Conservation (phyloP, 1,284 basidiomycete species). For the Macrocystidia cucumis region DNA sequence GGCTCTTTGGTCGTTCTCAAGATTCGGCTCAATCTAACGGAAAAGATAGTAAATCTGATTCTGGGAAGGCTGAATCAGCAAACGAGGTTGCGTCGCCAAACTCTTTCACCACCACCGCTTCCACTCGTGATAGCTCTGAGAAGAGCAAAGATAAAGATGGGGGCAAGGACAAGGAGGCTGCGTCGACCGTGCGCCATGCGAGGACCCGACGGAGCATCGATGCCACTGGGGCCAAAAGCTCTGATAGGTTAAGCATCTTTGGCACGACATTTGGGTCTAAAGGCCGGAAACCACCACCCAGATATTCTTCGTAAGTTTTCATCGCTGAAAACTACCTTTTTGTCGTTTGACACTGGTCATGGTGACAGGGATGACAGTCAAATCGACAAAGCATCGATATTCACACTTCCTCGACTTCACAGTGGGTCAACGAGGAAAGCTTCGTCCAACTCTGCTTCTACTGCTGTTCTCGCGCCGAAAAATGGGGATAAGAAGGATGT, state of each 20-base stretch:
- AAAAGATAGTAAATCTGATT: slow-evolving; percentile 27
- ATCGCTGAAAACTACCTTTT: slow-evolving; percentile 5
- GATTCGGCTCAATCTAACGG: slow-evolving; percentile 31
- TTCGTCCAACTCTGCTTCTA: slow-evolving; percentile 15
- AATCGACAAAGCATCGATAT: slow-evolving; percentile 26
- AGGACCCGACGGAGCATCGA: slow-evolving; percentile 46
- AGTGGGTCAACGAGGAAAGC: slow-evolving; percentile 30
- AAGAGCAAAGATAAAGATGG: slow-evolving; percentile 19
- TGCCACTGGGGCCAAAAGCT: slow-evolving; percentile 27
- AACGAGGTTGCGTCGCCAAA: slow-evolving; percentile 8
- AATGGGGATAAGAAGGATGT: slow-evolving; percentile 14
- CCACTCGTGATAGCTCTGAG: slow-evolving; percentile 12
- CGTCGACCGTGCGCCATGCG: slow-evolving; percentile 29
- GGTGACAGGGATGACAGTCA: slow-evolving; percentile 4
- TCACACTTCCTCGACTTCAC: slow-evolving; percentile 44
- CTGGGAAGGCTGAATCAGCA: slow-evolving; percentile 20
- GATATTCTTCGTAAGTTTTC: slow-evolving; percentile 45
- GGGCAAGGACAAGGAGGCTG: slow-evolving; percentile 15
- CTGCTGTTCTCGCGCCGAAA: slow-evolving; percentile 16
- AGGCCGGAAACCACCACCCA: slow-evolving; percentile 74
- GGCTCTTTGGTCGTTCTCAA: slow-evolving; percentile 52
- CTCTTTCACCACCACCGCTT: slow-evolving; percentile 6
- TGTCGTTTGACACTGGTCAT: slow-evolving; percentile 7
- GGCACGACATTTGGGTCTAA: slow-evolving; percentile 54
- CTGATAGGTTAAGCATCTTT: slow-evolving; percentile 73